Evolutionary conservation across 208 protist genomes (phyloP).

Genomic region (Porcisia hertigi): DNA sequence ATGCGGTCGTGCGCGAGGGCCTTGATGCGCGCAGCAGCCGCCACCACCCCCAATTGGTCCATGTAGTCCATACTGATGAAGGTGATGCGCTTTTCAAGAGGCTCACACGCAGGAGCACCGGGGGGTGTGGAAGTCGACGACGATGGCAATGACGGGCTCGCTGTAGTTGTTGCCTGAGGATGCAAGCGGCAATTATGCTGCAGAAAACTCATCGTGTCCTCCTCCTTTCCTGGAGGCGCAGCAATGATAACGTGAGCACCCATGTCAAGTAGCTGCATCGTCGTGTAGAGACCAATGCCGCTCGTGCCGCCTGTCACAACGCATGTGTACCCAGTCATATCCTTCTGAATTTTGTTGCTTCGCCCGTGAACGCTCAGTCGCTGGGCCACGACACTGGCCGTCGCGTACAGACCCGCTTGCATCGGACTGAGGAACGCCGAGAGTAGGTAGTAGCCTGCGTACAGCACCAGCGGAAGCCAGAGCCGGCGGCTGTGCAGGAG

Average conservation of each 20-base stretch:
- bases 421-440: constrained; percentile 27
- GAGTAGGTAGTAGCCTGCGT: constrained; percentile 35
- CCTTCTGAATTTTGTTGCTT: constrained; percentile 50
- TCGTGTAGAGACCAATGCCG: constrained; percentile 75
- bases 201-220: constrained; percentile 48
- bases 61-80: constrained; percentile 65
- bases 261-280: constrained; percentile 73
- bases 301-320: constrained; percentile 81
- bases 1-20: constrained; percentile 54
- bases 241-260: constrained; percentile 64
- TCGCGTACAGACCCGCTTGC: constrained; percentile 52
- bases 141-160: neutral
- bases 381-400: constrained; percentile 55
- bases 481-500: constrained; percentile 66
- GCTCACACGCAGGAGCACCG: constrained; percentile 7
- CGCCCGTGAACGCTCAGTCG: constrained; percentile 61
- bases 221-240: constrained; percentile 51
- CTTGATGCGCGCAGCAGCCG: constrained; percentile 65
- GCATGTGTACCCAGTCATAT: constrained; percentile 58
- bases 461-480: constrained; percentile 62
- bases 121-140: neutral
- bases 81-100: constrained; percentile 49
- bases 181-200: constrained; percentile 25
- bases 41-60: constrained; percentile 67
- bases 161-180: neutral